Conservation (phyloP, 306 rosid species). For the Fragaria iinumae region DNA sequence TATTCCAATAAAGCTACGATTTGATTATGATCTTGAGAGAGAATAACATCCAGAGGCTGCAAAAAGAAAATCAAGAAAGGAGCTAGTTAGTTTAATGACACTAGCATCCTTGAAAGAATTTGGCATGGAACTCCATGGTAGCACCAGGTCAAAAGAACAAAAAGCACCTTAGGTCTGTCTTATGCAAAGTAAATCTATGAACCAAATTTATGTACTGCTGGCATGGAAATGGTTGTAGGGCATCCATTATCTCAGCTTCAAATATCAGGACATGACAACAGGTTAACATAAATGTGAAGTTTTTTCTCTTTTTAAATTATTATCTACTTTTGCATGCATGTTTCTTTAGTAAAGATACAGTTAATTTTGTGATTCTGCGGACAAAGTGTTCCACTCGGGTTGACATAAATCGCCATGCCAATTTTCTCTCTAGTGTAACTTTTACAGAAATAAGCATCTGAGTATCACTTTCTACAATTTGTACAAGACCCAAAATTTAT, state of each 20-base stretch:
- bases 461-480: not conserved
- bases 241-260: not conserved
- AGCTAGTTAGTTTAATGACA: constrained; percentile 15
- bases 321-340: not conserved
- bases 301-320: not conserved
- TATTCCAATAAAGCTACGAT: constrained; percentile 87
- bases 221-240: not conserved
- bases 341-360: not conserved
- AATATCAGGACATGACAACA: not conserved
- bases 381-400: not conserved
- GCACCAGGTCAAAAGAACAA: not conserved
- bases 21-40: constrained; percentile 93
- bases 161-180: not conserved
- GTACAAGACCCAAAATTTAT: not conserved
- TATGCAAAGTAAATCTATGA: not conserved
- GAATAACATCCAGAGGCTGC: constrained; percentile 96
- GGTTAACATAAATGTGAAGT: not conserved
- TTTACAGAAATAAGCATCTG: not conserved
- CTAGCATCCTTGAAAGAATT: not conserved
- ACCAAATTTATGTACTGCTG: not conserved
- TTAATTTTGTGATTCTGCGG: too few species aligned
- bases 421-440: not conserved
- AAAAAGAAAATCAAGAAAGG: constrained; percentile 9
- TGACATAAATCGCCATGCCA: not conserved
- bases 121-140: not conserved